These are phyloP conservation scores for Cryptosporidium ryanae DNA, from an alignment of 169 alveolate species.

Conservation along the genomic window DNA sequence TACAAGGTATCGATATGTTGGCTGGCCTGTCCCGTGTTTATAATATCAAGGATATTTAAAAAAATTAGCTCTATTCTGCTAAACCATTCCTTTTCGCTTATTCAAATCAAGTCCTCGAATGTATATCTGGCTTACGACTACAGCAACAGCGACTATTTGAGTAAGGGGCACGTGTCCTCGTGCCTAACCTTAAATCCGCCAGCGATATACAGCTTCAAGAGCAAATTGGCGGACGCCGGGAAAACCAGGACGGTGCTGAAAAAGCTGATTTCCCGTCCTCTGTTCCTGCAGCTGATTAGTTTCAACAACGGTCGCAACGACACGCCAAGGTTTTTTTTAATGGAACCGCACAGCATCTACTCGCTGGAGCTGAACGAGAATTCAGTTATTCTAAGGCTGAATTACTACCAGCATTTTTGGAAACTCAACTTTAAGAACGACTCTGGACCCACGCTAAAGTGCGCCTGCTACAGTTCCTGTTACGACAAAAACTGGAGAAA, in stretches of 20 bases:
- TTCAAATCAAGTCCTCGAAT: constrained; percentile 45
- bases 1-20: constrained; percentile 57
- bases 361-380: constrained; percentile 26
- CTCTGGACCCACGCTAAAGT: constrained; percentile 46
- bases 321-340: constrained; percentile 23
- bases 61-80: constrained; percentile 35
- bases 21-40: constrained; percentile 47
- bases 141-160: neutral
- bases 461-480: constrained; percentile 22
- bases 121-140: constrained; percentile 32
- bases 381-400: constrained; percentile 8
- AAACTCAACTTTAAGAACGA: constrained; percentile 22
- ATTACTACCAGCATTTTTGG: constrained; percentile 63
- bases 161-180: neutral
- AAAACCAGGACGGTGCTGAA: constrained; percentile 4
- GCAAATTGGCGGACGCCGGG: no score
- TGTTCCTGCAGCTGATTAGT: constrained; percentile 24
- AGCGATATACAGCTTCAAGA: neutral
- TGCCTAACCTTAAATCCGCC: constrained; percentile 62
- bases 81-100: constrained; percentile 20
- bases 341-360: constrained; percentile 64
- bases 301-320: constrained; percentile 12
- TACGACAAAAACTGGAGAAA: constrained; percentile 54
- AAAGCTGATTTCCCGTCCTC: constrained; percentile 33
- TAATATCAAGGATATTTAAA: constrained; percentile 46